These are phyloP conservation scores for Discostella pseudostelligera DNA, from an alignment of 108 stramenopile genomes.

Conservation along the genomic window DNA sequence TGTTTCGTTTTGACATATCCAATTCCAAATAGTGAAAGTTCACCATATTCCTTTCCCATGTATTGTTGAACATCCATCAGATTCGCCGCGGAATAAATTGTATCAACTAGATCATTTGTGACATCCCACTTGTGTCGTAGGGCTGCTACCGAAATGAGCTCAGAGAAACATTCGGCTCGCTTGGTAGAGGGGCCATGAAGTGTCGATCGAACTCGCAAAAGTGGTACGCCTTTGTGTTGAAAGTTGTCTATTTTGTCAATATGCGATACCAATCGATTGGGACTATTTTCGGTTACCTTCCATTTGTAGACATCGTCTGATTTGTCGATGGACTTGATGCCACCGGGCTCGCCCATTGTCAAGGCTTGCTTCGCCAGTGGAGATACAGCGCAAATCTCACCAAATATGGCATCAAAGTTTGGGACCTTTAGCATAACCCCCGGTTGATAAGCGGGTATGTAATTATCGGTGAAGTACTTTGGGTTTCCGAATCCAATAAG, in stretches of 20 bases:
- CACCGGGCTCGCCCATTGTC: slow-evolving; percentile 15
- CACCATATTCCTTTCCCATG: slow-evolving; percentile 23
- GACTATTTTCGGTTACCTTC: slow-evolving; percentile 36
- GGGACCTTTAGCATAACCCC: slow-evolving; percentile 38
- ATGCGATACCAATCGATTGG: slow-evolving; percentile 28
- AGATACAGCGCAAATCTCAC: slow-evolving; percentile 32
- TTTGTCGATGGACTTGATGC: slow-evolving; percentile 27
- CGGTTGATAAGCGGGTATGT: slow-evolving; percentile 21
- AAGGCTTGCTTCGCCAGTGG: slow-evolving; percentile 44
- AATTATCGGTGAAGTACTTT: slow-evolving; percentile 28
- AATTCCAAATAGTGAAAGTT: slow-evolving; percentile 36
- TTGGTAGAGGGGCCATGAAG: slow-evolving; percentile 33
- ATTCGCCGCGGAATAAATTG: slow-evolving; percentile 34
- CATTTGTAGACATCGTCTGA: slow-evolving; percentile 36
- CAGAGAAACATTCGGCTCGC: slow-evolving; percentile 34
- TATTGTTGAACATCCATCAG: slow-evolving; percentile 21
- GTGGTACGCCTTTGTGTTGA: slow-evolving; percentile 28
- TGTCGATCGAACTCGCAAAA: slow-evolving; percentile 39
- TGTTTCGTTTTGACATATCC: slow-evolving; percentile 52
- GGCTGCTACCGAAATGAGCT: slow-evolving; percentile 18
- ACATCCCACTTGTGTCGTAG: slow-evolving; percentile 44
- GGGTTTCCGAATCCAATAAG: slow-evolving; percentile 33
- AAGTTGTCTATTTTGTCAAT: slow-evolving; percentile 52
- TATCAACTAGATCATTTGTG: slow-evolving; percentile 34
- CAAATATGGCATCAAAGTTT: slow-evolving; percentile 40